Conservation (phyloP, 1,284 basidiomycete genomes). For the Pseudozyma flocculosa region DNA sequence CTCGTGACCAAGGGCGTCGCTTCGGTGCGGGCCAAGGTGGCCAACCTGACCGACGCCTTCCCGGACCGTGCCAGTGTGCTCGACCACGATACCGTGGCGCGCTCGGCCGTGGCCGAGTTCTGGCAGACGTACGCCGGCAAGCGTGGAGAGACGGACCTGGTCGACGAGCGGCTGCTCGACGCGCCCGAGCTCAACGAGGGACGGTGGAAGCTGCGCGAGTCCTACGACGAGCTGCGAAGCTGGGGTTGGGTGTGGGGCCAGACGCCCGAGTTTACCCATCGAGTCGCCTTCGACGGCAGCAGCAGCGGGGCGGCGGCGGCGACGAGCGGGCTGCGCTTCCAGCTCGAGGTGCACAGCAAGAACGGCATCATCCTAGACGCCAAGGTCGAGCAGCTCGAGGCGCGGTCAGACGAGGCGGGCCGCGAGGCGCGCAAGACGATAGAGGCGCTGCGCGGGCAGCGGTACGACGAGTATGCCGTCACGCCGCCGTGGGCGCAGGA, state of each 20-base stretch:
- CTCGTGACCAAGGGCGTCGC: slow-evolving; percentile 79
- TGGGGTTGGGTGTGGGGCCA: slow-evolving; percentile 95
- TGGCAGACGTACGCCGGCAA: slow-evolving; percentile 63
- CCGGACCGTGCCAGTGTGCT: slow-evolving; percentile 56
- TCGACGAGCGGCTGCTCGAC: slow-evolving; percentile 21
- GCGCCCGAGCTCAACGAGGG: slow-evolving; percentile 8
- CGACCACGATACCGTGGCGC: slow-evolving; percentile 72
- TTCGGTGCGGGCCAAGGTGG: slow-evolving; percentile 88
- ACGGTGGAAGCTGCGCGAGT: slow-evolving; percentile 16
- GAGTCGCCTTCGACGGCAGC: slow-evolving; percentile 7
- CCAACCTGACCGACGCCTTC: slow-evolving; percentile 70
- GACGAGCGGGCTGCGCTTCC: slow-evolving; percentile 14
- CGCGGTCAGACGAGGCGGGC: slow-evolving; percentile 14
- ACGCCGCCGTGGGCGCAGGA: slow-evolving; percentile 24
- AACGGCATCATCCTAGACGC: slow-evolving; percentile 33
- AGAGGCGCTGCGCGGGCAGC: slow-evolving; percentile 11
- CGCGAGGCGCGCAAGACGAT: slow-evolving; percentile 8
- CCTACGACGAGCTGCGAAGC: slow-evolving; percentile 62
- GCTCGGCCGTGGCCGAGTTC: slow-evolving; percentile 74
- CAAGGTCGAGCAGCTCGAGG: slow-evolving; percentile 11
- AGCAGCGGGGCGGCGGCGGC: too few species aligned
- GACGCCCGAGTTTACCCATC: slow-evolving; percentile 80
- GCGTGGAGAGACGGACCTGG: not conserved
- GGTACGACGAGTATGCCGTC: slow-evolving; percentile 35
- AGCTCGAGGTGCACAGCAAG: slow-evolving; percentile 28